These are phyloP conservation scores for Rhizopus sp. DNA, from an alignment of 371 early-diverging fungal species.

Conservation along the genomic window DNA sequence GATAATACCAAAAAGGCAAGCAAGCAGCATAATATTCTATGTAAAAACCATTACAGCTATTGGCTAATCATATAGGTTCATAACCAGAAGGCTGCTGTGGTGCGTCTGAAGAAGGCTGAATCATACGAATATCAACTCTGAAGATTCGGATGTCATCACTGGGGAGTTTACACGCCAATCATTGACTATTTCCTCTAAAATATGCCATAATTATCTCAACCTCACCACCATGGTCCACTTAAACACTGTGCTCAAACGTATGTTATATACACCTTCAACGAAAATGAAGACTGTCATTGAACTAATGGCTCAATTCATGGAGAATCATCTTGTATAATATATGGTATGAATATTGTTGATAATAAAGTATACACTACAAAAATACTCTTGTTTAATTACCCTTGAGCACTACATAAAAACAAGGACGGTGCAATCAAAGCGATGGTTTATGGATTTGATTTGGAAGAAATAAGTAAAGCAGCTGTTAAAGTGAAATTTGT, in stretches of 20 bases:
- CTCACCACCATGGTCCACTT: not conserved
- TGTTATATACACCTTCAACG: conserved; percentile 9
- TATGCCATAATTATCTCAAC: conserved; percentile 6
- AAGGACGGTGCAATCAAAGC: too few relatives aligned
- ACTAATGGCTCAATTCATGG: conserved; percentile 13
- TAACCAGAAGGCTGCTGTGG: not conserved
- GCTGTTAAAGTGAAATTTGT: too few relatives aligned
- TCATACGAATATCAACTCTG: conserved; percentile 8
- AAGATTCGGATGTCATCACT: conserved; percentile 11
- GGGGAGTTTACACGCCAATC: conserved; percentile 13
- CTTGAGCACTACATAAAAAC: too few relatives aligned
- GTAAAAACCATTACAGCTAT: not conserved
- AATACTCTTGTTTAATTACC: too few relatives aligned
- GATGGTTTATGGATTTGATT: too few relatives aligned
- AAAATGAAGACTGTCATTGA: conserved; percentile 14
- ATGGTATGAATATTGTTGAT: conserved; percentile 18
- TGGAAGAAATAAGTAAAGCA: too few relatives aligned
- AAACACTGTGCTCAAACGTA: conserved; percentile 12
- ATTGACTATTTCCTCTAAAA: conserved; percentile 11
- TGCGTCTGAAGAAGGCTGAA: too few relatives aligned
- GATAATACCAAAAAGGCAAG: not conserved
- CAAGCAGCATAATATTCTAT: not conserved
- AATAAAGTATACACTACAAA: too few relatives aligned
- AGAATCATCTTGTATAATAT: conserved; percentile 11
- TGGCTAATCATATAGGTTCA: not conserved